Percentiles rank a stretch among this genome's conserved stretches.
Conservation (phyloP, 2,329 filamentous ascomycete species). For the Colletotrichum cordylinicola region DNA sequence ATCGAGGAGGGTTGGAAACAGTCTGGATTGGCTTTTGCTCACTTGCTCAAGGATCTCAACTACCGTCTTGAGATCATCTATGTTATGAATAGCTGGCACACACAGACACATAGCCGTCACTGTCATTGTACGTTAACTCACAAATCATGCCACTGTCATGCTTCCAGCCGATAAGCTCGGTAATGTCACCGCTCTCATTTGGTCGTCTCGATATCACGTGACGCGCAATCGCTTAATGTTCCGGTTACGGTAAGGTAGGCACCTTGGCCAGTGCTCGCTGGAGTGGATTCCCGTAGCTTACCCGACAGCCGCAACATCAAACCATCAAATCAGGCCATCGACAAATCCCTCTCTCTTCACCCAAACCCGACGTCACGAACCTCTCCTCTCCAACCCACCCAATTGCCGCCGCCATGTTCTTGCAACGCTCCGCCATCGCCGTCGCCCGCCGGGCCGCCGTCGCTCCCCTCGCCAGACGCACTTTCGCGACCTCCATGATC, state of each 20-base stretch:
- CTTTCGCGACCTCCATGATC: slow-evolving; percentile 64
- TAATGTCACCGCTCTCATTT: slow-evolving; percentile 16
- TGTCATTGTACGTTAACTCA: background rate
- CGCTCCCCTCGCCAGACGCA: slow-evolving; percentile 59
- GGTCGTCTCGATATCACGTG: slow-evolving; percentile 14
- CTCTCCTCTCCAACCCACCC: slow-evolving; percentile 21
- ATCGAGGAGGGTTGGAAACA: background rate
- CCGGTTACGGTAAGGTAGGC: slow-evolving; percentile 25
- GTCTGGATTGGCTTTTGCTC: background rate
- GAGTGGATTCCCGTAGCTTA: slow-evolving; percentile 18
- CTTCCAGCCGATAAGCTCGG: background rate
- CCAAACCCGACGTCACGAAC: slow-evolving; percentile 24
- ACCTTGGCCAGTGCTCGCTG: slow-evolving; percentile 23
- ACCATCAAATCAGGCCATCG: slow-evolving; percentile 51
- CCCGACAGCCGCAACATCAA: slow-evolving; percentile 29
- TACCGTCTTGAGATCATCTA: background rate
- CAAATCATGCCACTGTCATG: background rate
- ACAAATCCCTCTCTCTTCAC: slow-evolving; percentile 51
- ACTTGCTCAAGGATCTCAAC: background rate
- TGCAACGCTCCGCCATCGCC: slow-evolving; percentile 67
- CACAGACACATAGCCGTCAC: background rate
- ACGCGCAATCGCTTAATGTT: slow-evolving; percentile 9
- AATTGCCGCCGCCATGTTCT: slow-evolving; percentile 58
- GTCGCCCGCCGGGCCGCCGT: slow-evolving; percentile 66
- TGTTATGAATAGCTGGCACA: background rate